Percentiles rank a stretch among this genome's conserved stretches.
Conservation (phyloP, 306 rosid species). For the Cucurbita moschata region DNA sequence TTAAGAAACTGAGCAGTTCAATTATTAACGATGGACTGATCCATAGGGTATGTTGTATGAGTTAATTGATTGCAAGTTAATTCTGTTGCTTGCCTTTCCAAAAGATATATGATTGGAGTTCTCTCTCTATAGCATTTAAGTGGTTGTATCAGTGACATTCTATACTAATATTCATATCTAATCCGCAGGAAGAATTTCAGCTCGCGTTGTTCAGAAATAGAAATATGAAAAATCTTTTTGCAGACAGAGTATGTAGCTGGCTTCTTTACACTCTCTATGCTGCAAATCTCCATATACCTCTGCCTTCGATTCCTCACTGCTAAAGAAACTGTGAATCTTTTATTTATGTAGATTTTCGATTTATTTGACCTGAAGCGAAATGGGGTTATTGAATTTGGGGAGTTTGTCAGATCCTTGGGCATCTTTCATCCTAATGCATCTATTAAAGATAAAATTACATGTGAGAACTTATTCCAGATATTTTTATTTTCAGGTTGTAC, state of each 20-base stretch:
- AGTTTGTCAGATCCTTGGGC: conserved; percentile 67
- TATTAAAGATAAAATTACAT: conserved; percentile 39
- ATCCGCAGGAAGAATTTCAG: conserved; percentile 80
- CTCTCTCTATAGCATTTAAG: neutral
- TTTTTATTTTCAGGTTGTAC: neutral
- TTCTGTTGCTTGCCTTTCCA: neutral
- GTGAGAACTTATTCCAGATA: conserved; percentile 11
- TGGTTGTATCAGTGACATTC: neutral
- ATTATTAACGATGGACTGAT: conserved; percentile 60
- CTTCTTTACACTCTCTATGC: neutral
- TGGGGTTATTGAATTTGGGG: conserved; percentile 61
- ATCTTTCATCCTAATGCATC: conserved; percentile 65
- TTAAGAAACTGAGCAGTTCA: conserved; percentile 70
- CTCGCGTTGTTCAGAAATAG: conserved; percentile 66
- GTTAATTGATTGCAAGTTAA: neutral
- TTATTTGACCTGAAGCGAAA: conserved; percentile 54
- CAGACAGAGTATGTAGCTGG: conserved; percentile 6
- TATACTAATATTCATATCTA: neutral
- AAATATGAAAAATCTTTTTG: conserved; percentile 48
- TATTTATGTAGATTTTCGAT: conserved; percentile 37
- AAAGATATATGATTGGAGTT: neutral
- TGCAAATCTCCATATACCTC: neutral
- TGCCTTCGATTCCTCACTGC: neutral
- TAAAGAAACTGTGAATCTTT: neutral
- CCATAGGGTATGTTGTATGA: conserved; percentile 46